phyloP scores from a whole-genome alignment of 2,329 filamentous ascomycete species.

The Blumeria hordei region DNA sequence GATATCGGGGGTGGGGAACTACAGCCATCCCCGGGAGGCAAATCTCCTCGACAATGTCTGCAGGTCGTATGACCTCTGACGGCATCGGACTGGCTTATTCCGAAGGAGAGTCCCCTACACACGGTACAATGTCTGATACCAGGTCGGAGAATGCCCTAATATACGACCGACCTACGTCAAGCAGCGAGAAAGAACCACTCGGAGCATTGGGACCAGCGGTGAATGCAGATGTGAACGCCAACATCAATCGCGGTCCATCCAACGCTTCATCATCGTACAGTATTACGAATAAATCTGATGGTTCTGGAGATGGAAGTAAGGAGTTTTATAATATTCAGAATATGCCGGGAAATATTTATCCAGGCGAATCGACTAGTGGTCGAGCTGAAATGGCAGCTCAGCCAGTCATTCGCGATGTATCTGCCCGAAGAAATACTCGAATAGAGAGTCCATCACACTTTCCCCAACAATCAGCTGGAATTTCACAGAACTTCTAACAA shows the following conservation, averaged over 20 bases:
- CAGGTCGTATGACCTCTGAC: slow-evolving; percentile 25
- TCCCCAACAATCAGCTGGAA: slow-evolving; percentile 80
- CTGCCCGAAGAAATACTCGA: slow-evolving; percentile 73
- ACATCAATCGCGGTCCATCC: slow-evolving; percentile 71
- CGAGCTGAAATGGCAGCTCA: slow-evolving; percentile 27
- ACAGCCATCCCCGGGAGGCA: slow-evolving; percentile 54
- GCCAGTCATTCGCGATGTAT: slow-evolving; percentile 81
- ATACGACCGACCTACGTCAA: slow-evolving; percentile 21
- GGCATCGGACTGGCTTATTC: slow-evolving; percentile 43
- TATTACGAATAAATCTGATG: slow-evolving; percentile 49
- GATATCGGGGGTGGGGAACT: slow-evolving; percentile 89
- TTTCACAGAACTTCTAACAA: slow-evolving; percentile 79
- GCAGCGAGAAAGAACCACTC: slow-evolving; percentile 56
- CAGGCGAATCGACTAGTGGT: slow-evolving; percentile 23
- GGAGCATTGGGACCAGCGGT: slow-evolving; percentile 57
- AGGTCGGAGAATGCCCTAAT: slow-evolving; percentile 44
- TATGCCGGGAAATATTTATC: slow-evolving; percentile 19
- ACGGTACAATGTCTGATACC: slow-evolving; percentile 39
- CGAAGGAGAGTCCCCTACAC: slow-evolving; percentile 45
- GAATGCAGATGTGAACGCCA: slow-evolving; percentile 35
- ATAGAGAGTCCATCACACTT: slow-evolving; percentile 82
- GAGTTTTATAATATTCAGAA: slow-evolving; percentile 22
- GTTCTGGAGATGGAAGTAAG: slow-evolving; percentile 26
- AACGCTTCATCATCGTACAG: slow-evolving; percentile 96
- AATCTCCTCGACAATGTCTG: slow-evolving; percentile 71